Percentiles rank a stretch among this genome's conserved stretches.
Evolutionary conservation across 352 stramenopile genomes (phyloP).

Genomic region (Pythium scleroteichum): DNA sequence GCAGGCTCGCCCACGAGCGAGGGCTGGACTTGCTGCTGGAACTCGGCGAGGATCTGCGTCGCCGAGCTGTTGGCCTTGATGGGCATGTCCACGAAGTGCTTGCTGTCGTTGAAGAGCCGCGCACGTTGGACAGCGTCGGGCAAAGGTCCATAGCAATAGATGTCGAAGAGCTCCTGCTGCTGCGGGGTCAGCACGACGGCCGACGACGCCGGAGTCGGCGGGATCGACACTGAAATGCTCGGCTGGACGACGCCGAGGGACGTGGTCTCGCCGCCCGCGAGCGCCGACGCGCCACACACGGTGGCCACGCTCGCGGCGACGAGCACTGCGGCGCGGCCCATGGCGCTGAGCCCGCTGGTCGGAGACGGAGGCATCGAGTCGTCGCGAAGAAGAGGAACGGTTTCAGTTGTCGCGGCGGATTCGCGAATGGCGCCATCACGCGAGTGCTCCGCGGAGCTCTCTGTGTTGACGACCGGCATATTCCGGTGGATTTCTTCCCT

Average conservation of each 20-base stretch:
- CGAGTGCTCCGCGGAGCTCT: background rate
- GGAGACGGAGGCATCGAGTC: background rate
- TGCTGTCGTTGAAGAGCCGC: conserved; percentile 80
- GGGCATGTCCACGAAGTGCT: conserved; percentile 91
- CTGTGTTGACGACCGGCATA: background rate
- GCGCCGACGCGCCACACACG: conserved; percentile 7
- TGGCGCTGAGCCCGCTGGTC: background rate
- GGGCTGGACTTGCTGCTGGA: conserved; percentile 21
- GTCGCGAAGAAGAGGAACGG: background rate
- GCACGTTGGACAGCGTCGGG: conserved; percentile 64
- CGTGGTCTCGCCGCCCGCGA: background rate
- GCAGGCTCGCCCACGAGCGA: conserved; percentile 2
- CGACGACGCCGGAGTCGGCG: background rate
- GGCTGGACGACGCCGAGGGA: background rate
- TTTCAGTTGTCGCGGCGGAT: background rate
- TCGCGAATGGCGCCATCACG: background rate
- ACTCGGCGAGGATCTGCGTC: conserved; percentile 37
- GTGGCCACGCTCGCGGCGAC: conserved; percentile 8
- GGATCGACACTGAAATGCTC: background rate
- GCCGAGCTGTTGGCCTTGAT: conserved; percentile 43
- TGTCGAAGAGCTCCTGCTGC: conserved; percentile 27
- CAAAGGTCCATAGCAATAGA: conserved; percentile 58
- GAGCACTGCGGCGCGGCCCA: conserved; percentile 3
- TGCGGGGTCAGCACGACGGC: background rate
- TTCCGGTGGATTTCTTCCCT: background rate